Evolutionary conservation across 2,329 filamentous ascomycete genomes (phyloP), one percentile per base, ranked within the genome.

Genomic region (Pseudocercospora vitis): DNA sequence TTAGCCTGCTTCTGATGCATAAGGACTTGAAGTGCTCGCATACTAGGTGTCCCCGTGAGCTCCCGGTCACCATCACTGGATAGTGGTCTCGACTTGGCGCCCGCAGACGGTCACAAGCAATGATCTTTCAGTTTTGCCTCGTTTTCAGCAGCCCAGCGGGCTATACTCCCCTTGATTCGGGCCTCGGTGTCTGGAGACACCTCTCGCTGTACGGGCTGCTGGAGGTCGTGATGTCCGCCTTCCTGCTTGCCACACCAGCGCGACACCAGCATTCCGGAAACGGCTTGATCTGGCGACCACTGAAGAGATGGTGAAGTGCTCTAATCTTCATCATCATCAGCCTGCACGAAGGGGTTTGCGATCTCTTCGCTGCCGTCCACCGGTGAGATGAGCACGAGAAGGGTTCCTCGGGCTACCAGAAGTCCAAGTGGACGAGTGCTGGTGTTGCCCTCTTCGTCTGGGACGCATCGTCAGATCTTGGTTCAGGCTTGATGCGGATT

Each of bases 361-460:
- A 99, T 99, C 74, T 92, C 87, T 74, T 97, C 91, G 74, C 90
- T 96, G 52, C 94, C 94, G 68, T 97, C 91, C 48, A 94, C 81
- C 3, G 94, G 94, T 58, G 89, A 94, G 69, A 99, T 89, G 58
- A 96, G 82, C 32, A 96, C 92, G 51, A 99, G 84, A 42, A 99
- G 79, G 6, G 94, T 97, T 56, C 94, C 94, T 61, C 94, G 85
- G 33, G 90, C 92, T 48, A 96, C 94, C 16, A 96, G 86, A 45
- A 96, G 81, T 48, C 91, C 91, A 16, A 96, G 84, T 14, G 87
- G 82, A 61, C 91, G 83, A 23, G 87, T 87, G 55, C 84, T 86
- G 63, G 91, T 86, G 74, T 95, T 96, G 62, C 91, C 92, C 71
- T 96, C 88, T 55, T 96, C 92, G 69, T 99, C 94, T 96, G 26